Evolutionary conservation across 1,139 yeast genomes (phyloP), one percentile per base, ranked within the genome.

Genomic region (Kodamaea suecica): DNA sequence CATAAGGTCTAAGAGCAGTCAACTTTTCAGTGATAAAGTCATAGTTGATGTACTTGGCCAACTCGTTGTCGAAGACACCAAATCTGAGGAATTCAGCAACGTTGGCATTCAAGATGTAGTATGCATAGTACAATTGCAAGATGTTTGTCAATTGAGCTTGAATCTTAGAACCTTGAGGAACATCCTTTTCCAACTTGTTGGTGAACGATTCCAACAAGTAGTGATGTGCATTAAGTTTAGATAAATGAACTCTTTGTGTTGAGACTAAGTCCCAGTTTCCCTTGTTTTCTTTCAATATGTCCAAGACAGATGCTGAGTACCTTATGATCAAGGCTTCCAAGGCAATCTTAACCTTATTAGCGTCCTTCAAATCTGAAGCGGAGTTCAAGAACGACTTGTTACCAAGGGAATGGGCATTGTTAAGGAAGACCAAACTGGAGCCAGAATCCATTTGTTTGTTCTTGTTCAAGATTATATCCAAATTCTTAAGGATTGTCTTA

Each of bases 401-500:
- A 10, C 25, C 17, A 14, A 37, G 48, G 23, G 51, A 36, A 43
- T 64, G 55, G 41, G 56, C 54, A 30, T 50, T 47, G 48, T 57
- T 63, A 52, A 78, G 65, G 57, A 75, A 76, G 9, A 57, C 53
- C 48, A 76, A 72, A 14, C 70, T 65, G 17, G 49, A 47, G 15
- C 29, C 35, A 7, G 41, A 27, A 8, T 67, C 70, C 29, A 62
- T 58, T 36, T 70, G 66, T 39, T 41, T 51, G 40, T 59, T 57
- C 35, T 63, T 57, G 31, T 54, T 50, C 34, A 61, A 42, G 23
- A 61, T 53, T 36, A 59, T 56, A 29, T 54, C 57, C 36, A 76
- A 70, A 48, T 72, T 70, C 62, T 82, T 84, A 45, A 81, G 63
- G 32, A 83, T 74, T 37, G 84, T 80, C 62, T 84, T 77, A 46